Evolutionary conservation across 2,329 filamentous ascomycete species (phyloP).

Genomic region (Claviceps sp.): DNA sequence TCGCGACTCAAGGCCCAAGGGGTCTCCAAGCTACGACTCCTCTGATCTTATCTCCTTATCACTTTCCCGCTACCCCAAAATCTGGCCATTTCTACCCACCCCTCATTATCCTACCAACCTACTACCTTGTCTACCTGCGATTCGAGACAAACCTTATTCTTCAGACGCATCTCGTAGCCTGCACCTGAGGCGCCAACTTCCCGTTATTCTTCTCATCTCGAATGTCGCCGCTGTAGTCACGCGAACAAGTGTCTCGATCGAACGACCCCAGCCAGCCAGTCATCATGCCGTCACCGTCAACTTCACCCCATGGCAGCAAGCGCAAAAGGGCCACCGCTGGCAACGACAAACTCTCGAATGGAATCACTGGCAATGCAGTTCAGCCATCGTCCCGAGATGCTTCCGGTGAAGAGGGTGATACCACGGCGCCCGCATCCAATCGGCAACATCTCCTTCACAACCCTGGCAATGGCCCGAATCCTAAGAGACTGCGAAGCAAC

Average conservation of each 20-base stretch:
- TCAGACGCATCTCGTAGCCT: neutral
- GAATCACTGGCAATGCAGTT: constrained; percentile 37
- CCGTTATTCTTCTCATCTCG: neutral
- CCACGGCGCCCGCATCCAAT: constrained; percentile 49
- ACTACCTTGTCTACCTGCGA: neutral
- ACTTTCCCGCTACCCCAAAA: neutral
- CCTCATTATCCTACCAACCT: constrained; percentile 1
- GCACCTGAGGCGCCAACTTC: neutral
- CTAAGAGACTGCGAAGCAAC: constrained; percentile 70
- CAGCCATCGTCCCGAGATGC: constrained; percentile 69
- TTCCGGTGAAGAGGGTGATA: constrained; percentile 68
- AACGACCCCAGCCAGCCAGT: neutral
- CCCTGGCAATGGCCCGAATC: constrained; percentile 39
- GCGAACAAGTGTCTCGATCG: neutral
- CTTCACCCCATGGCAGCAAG: constrained; percentile 48
- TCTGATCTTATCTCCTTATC: neutral
- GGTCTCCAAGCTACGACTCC: neutral
- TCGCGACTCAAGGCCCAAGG: neutral
- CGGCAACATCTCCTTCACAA: constrained; percentile 48
- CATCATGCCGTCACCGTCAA: constrained; percentile 47
- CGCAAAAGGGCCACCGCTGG: constrained; percentile 61
- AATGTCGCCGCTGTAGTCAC: neutral
- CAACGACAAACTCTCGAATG: constrained; percentile 31
- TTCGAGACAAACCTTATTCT: neutral
- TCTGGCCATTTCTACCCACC: constrained; percentile 1